Evolutionary conservation across 2,329 filamentous ascomycete genomes (phyloP).

Genomic region (Neurospora crassa): DNA sequence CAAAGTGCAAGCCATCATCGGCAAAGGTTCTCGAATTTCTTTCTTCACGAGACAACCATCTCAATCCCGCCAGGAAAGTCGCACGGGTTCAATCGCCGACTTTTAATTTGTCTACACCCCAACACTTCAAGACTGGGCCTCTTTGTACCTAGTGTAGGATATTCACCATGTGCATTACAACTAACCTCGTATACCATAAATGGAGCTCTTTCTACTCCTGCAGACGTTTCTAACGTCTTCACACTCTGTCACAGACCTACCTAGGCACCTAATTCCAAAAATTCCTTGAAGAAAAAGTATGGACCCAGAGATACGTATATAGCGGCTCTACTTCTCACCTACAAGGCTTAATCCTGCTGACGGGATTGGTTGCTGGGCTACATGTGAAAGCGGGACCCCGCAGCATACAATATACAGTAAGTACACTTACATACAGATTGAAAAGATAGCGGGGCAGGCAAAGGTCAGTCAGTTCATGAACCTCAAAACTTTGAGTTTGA

Average conservation of each 20-base stretch:
- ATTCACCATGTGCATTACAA: neutral
- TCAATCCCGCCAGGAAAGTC: neutral
- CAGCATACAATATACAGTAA: neutral
- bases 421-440: too few relatives aligned
- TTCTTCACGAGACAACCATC: neutral
- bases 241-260: neutral
- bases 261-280: neutral
- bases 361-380: neutral
- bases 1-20: neutral
- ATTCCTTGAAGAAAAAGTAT: neutral
- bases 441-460: neutral
- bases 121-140: neutral
- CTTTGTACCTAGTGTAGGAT: neutral
- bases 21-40: neutral
- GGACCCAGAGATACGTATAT: neutral
- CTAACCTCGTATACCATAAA: neutral
- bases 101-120: neutral
- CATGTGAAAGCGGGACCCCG: neutral
- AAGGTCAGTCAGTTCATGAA: neutral
- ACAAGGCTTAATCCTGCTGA: neutral
- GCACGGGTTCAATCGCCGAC: neutral
- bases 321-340: neutral
- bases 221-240: too few relatives aligned
- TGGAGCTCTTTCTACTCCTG: neutral
- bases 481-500: neutral